These are phyloP conservation scores for Lolium perenne DNA, from an alignment of 176 grass and related monocot genomes.

Conservation along the genomic window DNA sequence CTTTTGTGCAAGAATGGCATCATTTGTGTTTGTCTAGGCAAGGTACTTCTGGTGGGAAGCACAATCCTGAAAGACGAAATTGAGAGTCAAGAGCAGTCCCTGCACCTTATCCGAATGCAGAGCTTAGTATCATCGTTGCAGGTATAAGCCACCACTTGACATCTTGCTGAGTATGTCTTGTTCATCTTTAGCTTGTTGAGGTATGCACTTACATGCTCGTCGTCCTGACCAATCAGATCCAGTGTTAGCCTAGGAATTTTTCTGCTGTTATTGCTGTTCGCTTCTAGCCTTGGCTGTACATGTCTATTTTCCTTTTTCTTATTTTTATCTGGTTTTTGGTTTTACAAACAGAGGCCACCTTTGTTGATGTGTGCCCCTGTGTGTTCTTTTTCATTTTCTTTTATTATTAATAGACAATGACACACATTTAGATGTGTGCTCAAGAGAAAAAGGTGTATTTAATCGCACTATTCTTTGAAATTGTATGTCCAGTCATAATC, in stretches of 20 bases:
- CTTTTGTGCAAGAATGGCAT: not conserved
- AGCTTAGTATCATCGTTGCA: conserved; percentile 91
- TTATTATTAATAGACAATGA: not conserved
- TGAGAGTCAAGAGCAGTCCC: conserved; percentile 88
- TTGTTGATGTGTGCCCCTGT: not conserved
- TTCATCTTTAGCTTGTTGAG: conserved; percentile 35
- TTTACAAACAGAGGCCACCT: not conserved
- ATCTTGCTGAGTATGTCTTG: conserved; percentile 10
- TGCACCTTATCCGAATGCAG: conserved; percentile 96
- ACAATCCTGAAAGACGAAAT: conserved; percentile 61
- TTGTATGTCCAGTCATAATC: not conserved
- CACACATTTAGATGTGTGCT: not conserved
- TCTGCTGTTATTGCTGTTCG: not conserved
- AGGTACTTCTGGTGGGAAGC: conserved; percentile 65
- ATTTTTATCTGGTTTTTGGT: not conserved
- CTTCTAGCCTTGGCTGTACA: not conserved
- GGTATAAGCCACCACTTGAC: conserved; percentile 52
- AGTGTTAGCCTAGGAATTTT: not conserved
- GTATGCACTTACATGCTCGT: not conserved
- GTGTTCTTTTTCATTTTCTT: not conserved
- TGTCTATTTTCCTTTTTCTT: not conserved
- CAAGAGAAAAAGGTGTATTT: not conserved
- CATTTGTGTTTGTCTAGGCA: conserved; percentile 53
- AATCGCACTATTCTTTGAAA: conserved; percentile 11
- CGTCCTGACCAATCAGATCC: not conserved